Conservation (phyloP, 345 rosid species). For the Gossypium sturtianum region DNA sequence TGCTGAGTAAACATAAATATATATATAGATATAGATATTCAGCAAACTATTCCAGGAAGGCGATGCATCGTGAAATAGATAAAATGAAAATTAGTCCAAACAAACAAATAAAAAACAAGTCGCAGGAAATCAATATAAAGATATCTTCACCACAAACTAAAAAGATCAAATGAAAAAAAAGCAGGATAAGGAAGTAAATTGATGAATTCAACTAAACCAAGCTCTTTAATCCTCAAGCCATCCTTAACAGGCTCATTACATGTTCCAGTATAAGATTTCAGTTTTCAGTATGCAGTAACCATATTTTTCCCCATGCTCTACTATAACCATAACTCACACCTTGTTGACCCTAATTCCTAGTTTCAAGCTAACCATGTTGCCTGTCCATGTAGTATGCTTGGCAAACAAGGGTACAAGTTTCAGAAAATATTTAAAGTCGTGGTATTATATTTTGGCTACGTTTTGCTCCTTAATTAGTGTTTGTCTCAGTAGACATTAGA, state of each 20-base stretch:
- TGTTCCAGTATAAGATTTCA: too few relatives aligned
- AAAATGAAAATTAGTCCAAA: background rate
- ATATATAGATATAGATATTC: background rate
- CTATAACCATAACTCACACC: too few relatives aligned
- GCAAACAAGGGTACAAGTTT: too few relatives aligned
- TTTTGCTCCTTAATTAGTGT: too few relatives aligned
- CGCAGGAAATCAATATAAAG: background rate
- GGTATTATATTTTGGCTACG: too few relatives aligned
- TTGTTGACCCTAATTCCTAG: too few relatives aligned
- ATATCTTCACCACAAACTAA: background rate
- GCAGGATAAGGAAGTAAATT: background rate
- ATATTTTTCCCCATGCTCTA: too few relatives aligned
- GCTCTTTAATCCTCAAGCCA: background rate
- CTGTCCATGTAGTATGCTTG: too few relatives aligned
- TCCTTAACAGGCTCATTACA: too few relatives aligned
- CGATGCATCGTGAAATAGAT: background rate
- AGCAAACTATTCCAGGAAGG: background rate
- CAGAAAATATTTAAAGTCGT: too few relatives aligned
- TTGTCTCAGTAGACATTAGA: background rate
- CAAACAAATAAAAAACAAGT: background rate
- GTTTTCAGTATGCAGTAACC: too few relatives aligned
- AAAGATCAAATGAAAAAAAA: background rate
- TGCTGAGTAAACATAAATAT: conserved; percentile 31
- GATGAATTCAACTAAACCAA: background rate
- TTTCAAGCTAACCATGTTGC: too few relatives aligned